Base-by-base conservation (phyloP, 495 filamentous ascomycete species). In the Hypomontagnella submonticulosa region DNA sequence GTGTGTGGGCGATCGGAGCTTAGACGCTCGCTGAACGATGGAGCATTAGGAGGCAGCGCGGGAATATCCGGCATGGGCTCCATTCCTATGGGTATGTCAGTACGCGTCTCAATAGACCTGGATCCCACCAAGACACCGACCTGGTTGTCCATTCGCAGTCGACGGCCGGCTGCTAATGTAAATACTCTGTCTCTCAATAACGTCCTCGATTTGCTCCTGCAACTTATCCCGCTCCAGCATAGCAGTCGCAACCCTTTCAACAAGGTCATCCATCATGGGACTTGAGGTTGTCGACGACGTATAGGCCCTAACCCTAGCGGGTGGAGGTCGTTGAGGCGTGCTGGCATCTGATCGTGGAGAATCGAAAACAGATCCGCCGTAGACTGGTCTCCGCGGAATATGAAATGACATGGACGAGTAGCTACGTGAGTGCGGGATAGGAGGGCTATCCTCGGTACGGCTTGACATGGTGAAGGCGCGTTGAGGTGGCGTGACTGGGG, bases 131-230 rank as follows among this genome's bases (percentile, higher is more conserved):
- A 32, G 20, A 30, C 19, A 62, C 69, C 63, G 23, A 70, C 69
- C 69, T 51, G 66, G 56, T 43, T 61, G 55, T 19, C 72, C 75
- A 53, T 77, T 62, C 50, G 73, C 75, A 59, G 76, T 82, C 16
- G 77, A 78, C 11, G 80, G 81, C n/a, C 81, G 78, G 69, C 80
- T 82, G 69, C 62, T 78, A 30, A 77, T 42, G 59, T 83, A 84
- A 36, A 83, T 72, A 70, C 79, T 84, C 68, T 83, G 81, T 18
- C 82, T 76, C 71, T 85, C 83, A 7, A 85, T 73, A 4, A 84
- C 62, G 38, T 80, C 77, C 27, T 86, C 79, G 57, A 86, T 84
- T 50, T 84, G 76, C 23, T 76, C 77, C 64, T 85, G 80, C 37
- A 87, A 49, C 40, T 73, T 75, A 52, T 82, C 80, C 63, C 79